Base-by-base conservation (phyloP, 1,284 basidiomycete species). In the Ustilago tritici region DNA sequence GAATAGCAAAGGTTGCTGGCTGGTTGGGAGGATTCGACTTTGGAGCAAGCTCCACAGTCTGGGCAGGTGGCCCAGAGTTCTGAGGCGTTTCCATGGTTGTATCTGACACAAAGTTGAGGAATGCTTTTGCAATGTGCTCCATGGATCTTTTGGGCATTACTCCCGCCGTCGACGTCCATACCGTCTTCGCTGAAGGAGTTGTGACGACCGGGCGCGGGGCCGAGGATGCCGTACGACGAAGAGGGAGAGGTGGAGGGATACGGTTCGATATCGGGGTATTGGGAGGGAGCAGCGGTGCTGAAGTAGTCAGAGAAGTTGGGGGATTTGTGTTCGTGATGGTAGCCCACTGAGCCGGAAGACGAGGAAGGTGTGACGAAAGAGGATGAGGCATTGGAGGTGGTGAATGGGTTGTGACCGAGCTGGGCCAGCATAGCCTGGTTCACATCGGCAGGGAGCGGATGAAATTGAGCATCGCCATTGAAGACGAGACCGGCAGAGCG, bases 1-100 rank as follows among this genome's bases (percentile, higher is more conserved):
- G 65, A 68, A 34, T 78, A 71, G 71, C 76, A 78, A 19, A 78
- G 54, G 14, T 65, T 61, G 28, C 46, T 50, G 9, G 66, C 46
- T 6, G 71, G 76, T 34, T 41, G 61, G 40, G 17, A 52, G 43
- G 64, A 59, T 11, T 78, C 70, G 56, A 74, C 76, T 53, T 74
- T 78, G 55, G 61, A 62, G 28, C 67, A 74, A 15, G 70, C 65
- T 31, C 76, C 76, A 34, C 76, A 78, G 32, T 78, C 82, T 5
- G 74, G 78, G 41, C 82, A 83, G 32, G 66, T 75, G 4, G 80
- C 78, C 82, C 82, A 83, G 19, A 83, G 72, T 40, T 83, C 73
- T 6, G 78, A 80, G 7, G 61, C 60, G 9, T 67, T 56, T 4
- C 78, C 76, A 31, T 78, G 68, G 41, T 76, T 71, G 58, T 78